phyloP scores from a whole-genome alignment of 306 rosid species.

The Acmispon strigosus region DNA sequence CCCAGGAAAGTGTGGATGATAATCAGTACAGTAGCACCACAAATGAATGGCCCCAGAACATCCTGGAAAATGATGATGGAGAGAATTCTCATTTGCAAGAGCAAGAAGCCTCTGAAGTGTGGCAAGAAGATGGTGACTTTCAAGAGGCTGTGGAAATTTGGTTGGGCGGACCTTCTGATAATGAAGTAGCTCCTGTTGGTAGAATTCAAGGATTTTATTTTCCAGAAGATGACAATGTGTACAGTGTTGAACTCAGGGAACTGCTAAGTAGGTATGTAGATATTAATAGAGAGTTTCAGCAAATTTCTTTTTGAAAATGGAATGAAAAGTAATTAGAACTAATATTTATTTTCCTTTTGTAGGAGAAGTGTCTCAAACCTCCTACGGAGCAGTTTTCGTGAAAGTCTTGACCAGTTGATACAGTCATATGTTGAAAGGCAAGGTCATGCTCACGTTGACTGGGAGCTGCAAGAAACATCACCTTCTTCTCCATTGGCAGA shows the following conservation, averaged over 20 bases:
- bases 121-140: slow-evolving; percentile 74
- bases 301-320: not conserved
- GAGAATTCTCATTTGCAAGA: slow-evolving; percentile 56
- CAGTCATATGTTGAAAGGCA: slow-evolving; percentile 93
- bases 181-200: slow-evolving; percentile 48
- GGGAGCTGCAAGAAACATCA: slow-evolving; percentile 64
- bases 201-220: slow-evolving; percentile 60
- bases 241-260: slow-evolving; percentile 83
- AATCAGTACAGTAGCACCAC: slow-evolving; percentile 40
- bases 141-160: slow-evolving; percentile 84
- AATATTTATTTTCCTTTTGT: slow-evolving; percentile 26
- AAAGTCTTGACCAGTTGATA: slow-evolving; percentile 81
- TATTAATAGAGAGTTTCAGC: slow-evolving; percentile 10
- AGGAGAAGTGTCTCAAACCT: slow-evolving; percentile 99
- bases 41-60: slow-evolving; percentile 56
- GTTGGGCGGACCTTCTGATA: slow-evolving; percentile 74
- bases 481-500: slow-evolving; percentile 52
- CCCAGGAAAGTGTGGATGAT: slow-evolving; percentile 38
- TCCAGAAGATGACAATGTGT: slow-evolving; percentile 79
- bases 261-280: slow-evolving; percentile 66
- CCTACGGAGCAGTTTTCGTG: slow-evolving; percentile 90
- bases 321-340: not conserved
- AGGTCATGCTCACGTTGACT: slow-evolving; percentile 52
- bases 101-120: slow-evolving; percentile 55
- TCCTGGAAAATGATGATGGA: slow-evolving; percentile 46